Conservation (phyloP, 75 land plant genomes). For the Selaginella moellendorffii region DNA sequence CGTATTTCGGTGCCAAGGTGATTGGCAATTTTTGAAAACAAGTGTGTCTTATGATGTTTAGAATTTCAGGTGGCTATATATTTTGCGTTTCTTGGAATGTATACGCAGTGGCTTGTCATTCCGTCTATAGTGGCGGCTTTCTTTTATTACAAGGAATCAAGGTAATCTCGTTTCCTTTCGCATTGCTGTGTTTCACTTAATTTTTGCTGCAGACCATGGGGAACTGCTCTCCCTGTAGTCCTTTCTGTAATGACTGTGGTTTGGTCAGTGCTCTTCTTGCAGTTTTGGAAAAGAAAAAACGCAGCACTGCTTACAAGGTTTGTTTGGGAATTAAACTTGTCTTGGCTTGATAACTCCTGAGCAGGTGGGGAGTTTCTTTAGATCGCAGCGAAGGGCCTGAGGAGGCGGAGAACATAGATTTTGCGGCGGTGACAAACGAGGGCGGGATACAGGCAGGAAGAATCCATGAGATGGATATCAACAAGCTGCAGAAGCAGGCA, state of each 20-base stretch:
- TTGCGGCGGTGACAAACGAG: neutral
- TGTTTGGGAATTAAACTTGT: no score
- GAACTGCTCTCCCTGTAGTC: slow-evolving; percentile 41
- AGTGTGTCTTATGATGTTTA: slow-evolving; percentile 10
- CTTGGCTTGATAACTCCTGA: no score
- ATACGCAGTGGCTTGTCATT: slow-evolving; percentile 66
- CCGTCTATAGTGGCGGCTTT: slow-evolving; percentile 55
- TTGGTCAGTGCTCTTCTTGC: slow-evolving; percentile 80
- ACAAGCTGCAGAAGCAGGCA: neutral
- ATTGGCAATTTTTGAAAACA: neutral
- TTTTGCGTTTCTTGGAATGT: slow-evolving; percentile 91
- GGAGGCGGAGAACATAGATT: neutral
- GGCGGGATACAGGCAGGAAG: neutral
- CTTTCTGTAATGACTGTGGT: slow-evolving; percentile 44
- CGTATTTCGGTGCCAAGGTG: neutral
- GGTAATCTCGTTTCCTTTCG: slow-evolving; percentile 27
- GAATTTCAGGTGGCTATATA: slow-evolving; percentile 63
- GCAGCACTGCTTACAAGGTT: slow-evolving; percentile 73
- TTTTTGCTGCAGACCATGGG: slow-evolving; percentile 37
- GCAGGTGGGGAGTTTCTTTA: neutral
- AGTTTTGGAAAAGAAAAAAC: slow-evolving; percentile 92
- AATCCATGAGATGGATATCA: neutral
- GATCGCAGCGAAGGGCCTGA: neutral
- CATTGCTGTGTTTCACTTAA: neutral
- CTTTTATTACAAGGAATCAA: slow-evolving; percentile 45